Evolutionary conservation across 305 asterid genomes (phyloP).

Genomic region (Fraxinus angustifolia): DNA sequence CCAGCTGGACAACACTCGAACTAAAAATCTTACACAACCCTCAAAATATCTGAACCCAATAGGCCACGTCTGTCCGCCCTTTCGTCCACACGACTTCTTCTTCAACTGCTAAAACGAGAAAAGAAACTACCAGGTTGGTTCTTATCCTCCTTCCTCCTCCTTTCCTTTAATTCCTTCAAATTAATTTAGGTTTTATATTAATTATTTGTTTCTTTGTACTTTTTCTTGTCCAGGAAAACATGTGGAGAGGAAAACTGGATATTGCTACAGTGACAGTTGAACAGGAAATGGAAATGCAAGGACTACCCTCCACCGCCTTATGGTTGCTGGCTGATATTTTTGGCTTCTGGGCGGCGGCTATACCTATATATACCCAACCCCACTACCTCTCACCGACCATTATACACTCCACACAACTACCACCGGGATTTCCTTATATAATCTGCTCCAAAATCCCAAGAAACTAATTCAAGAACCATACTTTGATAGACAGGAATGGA

Average conservation of each 20-base stretch:
- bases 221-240: not conserved
- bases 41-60: conserved; percentile 24
- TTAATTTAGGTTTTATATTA: not conserved
- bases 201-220: not conserved
- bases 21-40: not conserved
- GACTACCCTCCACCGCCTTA: conserved; percentile 53
- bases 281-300: conserved; percentile 27
- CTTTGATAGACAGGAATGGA: conserved; percentile 32
- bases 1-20: not conserved
- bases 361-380: conserved; percentile 44
- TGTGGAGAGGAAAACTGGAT: conserved; percentile 4
- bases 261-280: conserved; percentile 6
- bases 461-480: not conserved
- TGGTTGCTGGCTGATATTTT: conserved; percentile 27
- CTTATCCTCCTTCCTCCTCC: not conserved
- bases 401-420: conserved; percentile 4
- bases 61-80: conserved; percentile 33
- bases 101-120: not conserved
- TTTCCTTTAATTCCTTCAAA: not conserved
- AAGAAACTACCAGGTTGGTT: not conserved
- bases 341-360: conserved; percentile 30
- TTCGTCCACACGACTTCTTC: conserved; percentile 5
- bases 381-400: conserved; percentile 23
- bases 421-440: not conserved
- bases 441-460: not conserved